These are phyloP conservation scores for Baeospora myosura DNA, from an alignment of 1,284 basidiomycete species.

Conservation along the genomic window DNA sequence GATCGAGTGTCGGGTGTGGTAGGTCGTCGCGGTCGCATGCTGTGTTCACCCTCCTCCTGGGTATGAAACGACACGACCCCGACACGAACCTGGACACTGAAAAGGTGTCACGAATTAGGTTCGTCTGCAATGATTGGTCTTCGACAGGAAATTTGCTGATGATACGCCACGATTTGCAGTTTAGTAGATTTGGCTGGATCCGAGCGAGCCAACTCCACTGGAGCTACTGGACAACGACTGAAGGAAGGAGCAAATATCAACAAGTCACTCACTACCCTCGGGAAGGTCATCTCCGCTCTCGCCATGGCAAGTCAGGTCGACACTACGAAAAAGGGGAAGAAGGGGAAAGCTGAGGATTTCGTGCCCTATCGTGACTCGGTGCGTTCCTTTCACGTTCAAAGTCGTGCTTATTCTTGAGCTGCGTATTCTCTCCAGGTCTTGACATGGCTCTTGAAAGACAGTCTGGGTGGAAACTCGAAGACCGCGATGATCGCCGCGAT, in stretches of 20 bases:
- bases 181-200: conserved; percentile 96
- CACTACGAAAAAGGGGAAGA: conserved; percentile 69
- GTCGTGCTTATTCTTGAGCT: conserved; percentile 7
- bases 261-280: conserved; percentile 93
- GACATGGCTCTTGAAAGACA: conserved; percentile 97
- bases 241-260: conserved; percentile 99
- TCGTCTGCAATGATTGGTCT: conserved; percentile 17
- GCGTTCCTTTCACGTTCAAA: conserved; percentile 18
- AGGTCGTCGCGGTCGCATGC: conserved; percentile 95
- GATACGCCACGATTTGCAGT: conserved; percentile 28
- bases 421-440: conserved; percentile 62
- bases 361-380: conserved; percentile 93
- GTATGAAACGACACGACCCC: conserved; percentile 82
- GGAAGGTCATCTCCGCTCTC: conserved; percentile 92
- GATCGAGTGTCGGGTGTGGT: conserved; percentile 9
- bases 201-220: conserved; percentile 92
- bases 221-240: conserved; percentile 88
- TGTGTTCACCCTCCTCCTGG: conserved; percentile 91
- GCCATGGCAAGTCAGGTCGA: conserved; percentile 66
- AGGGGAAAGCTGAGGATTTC: conserved; percentile 82
- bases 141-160: conserved; percentile 11
- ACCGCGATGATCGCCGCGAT: conserved; percentile 99
- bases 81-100: conserved; percentile 86
- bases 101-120: conserved; percentile 94
- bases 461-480: conserved; percentile 90